Evolutionary conservation across 1,284 basidiomycete species (phyloP).

Genomic region (Ceratobasidium papillatum): DNA sequence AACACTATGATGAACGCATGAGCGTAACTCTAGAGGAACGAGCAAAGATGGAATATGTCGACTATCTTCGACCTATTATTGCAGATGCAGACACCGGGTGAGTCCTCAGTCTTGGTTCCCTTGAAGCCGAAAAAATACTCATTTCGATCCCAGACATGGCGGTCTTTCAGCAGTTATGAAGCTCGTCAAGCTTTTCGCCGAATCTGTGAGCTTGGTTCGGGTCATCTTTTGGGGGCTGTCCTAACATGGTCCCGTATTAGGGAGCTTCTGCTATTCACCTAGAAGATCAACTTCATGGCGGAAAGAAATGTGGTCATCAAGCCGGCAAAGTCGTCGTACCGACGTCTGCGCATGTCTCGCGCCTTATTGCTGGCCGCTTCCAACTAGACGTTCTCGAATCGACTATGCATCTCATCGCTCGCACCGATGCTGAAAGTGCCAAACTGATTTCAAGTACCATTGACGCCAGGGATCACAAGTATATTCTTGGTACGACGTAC

Average conservation of each 20-base stretch:
- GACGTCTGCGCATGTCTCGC: conserved; percentile 83
- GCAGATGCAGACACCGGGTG: conserved; percentile 95
- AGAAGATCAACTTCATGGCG: conserved; percentile 92
- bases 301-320: conserved; percentile 93
- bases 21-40: conserved; percentile 69
- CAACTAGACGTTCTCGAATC: conserved; percentile 88
- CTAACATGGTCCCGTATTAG: conserved; percentile 51
- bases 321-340: conserved; percentile 95
- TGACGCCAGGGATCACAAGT: conserved; percentile 75
- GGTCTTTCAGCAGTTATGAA: conserved; percentile 97
- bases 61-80: conserved; percentile 92
- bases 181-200: conserved; percentile 90
- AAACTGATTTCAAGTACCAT: conserved; percentile 86
- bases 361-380: conserved; percentile 84
- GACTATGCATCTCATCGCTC: conserved; percentile 87
- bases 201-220: conserved; percentile 65
- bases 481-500: conserved; percentile 74
- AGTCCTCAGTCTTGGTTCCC: conserved; percentile 47
- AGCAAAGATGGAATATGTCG: conserved; percentile 76
- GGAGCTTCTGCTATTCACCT: conserved; percentile 90
- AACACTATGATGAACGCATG: conserved; percentile 86
- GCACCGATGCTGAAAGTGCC: conserved; percentile 92
- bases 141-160: conserved; percentile 68
- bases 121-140: not conserved
- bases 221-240: not conserved